Evolutionary conservation across 148 eudicot genomes (phyloP).

Genomic region (Spergularia marina): DNA sequence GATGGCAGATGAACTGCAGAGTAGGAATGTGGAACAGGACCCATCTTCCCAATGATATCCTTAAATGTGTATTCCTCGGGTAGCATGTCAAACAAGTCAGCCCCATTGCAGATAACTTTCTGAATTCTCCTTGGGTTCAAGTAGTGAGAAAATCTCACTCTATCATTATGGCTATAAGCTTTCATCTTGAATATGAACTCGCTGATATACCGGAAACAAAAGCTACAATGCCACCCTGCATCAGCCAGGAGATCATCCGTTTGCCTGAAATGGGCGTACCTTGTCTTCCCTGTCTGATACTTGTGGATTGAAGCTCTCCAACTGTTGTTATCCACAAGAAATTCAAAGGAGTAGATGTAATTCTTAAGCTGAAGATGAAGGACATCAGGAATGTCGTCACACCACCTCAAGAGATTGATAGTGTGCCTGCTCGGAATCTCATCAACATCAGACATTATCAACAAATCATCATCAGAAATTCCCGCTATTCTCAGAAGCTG

Average conservation of each 20-base stretch:
- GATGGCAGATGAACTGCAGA: conserved; percentile 78
- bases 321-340: conserved; percentile 56
- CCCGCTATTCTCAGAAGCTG: conserved; percentile 62
- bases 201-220: conserved; percentile 58
- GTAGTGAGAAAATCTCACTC: conserved; percentile 68
- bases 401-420: conserved; percentile 79
- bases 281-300: conserved; percentile 58
- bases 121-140: conserved; percentile 61
- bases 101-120: conserved; percentile 65
- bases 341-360: conserved; percentile 73
- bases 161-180: conserved; percentile 73
- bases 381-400: conserved; percentile 61
- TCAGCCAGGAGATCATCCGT: conserved; percentile 60
- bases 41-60: conserved; percentile 76
- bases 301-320: conserved; percentile 78
- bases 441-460: conserved; percentile 78
- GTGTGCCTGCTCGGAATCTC: conserved; percentile 83
- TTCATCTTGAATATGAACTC: conserved; percentile 86
- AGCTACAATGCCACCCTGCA: conserved; percentile 88
- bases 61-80: conserved; percentile 76
- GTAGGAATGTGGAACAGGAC: conserved; percentile 72
- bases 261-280: conserved; percentile 70
- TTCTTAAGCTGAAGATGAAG: conserved; percentile 69
- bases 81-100: conserved; percentile 70
- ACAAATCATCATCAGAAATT: conserved; percentile 64